Percentiles rank a stretch among this genome's conserved stretches.
These are phyloP conservation scores for Botrytis pseudocinerea DNA, from an alignment of 2,329 filamentous ascomycete genomes.

Conservation along the genomic window DNA sequence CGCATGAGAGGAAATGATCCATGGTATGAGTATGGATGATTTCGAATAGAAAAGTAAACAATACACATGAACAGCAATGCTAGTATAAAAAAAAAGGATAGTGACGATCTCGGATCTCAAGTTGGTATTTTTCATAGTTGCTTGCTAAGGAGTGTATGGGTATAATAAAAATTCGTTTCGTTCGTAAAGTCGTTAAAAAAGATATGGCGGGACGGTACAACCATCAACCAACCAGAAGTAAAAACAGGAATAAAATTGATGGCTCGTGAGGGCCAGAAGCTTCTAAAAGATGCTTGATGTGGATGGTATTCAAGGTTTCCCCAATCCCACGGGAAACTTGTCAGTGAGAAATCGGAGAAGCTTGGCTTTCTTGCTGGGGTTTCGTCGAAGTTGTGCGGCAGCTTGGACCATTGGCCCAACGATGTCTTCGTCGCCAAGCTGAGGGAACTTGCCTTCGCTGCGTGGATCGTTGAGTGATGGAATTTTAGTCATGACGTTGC, in stretches of 20 bases:
- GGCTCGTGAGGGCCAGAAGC: slow-evolving; percentile 24
- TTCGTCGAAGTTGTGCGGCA: slow-evolving; percentile 38
- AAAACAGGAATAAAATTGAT: slow-evolving; percentile 24
- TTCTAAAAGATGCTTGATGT: background rate
- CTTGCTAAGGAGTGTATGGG: slow-evolving; percentile 39
- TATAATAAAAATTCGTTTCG: slow-evolving; percentile 26
- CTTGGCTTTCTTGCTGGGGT: slow-evolving; percentile 39
- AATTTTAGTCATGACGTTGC: slow-evolving; percentile 61
- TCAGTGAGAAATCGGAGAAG: slow-evolving; percentile 40
- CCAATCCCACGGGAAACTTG: slow-evolving; percentile 40
- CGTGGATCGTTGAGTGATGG: slow-evolving; percentile 67
- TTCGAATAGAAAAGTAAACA: slow-evolving; percentile 4
- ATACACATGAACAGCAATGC: slow-evolving; percentile 24
- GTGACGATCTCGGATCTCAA: slow-evolving; percentile 14
- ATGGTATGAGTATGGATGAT: slow-evolving; percentile 14
- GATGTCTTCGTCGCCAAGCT: slow-evolving; percentile 86
- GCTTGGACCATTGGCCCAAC: slow-evolving; percentile 76
- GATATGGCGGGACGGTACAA: slow-evolving; percentile 14
- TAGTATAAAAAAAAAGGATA: background rate
- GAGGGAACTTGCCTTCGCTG: slow-evolving; percentile 79
- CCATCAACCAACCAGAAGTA: slow-evolving; percentile 21
- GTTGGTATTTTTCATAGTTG: slow-evolving; percentile 24
- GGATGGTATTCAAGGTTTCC: slow-evolving; percentile 30
- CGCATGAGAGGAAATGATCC: background rate
- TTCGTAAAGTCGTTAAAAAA: slow-evolving; percentile 25